Percentiles rank a stretch among this genome's conserved stretches.
phyloP scores from a whole-genome alignment of 2,329 filamentous ascomycete genomes.

The Paecilomyces fulvus region DNA sequence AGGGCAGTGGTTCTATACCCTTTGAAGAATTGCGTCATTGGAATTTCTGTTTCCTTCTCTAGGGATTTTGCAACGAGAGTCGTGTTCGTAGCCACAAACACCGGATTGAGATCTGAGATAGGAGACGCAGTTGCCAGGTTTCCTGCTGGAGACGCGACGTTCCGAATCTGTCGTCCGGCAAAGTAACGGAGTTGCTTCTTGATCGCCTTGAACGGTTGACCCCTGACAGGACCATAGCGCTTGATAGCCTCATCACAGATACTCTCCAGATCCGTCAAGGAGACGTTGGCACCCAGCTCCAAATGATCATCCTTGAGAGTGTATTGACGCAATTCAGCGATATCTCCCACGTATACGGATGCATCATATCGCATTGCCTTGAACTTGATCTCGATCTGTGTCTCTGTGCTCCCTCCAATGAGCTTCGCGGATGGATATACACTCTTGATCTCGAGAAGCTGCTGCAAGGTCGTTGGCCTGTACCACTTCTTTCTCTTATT shows the following conservation, averaged over 20 bases:
- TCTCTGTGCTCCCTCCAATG: conserved; percentile 93
- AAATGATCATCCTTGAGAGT: conserved; percentile 69
- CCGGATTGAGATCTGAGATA: conserved; percentile 92
- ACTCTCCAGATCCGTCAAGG: conserved; percentile 80
- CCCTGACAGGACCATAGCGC: conserved; percentile 61
- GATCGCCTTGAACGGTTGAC: conserved; percentile 82
- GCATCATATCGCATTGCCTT: conserved; percentile 85
- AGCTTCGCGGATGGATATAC: conserved; percentile 80
- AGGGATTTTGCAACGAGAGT: conserved; percentile 72
- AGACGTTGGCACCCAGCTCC: conserved; percentile 90
- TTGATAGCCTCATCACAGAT: conserved; percentile 72
- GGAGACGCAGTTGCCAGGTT: conserved; percentile 92
- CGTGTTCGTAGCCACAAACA: conserved; percentile 80
- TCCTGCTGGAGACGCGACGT: conserved; percentile 93
- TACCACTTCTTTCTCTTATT: conserved; percentile 96
- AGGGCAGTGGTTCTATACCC: conserved; percentile 82
- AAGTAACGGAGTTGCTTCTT: conserved; percentile 93
- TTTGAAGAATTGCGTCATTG: conserved; percentile 86
- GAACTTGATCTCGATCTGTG: conserved; percentile 97
- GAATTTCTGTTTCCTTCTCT: conserved; percentile 68
- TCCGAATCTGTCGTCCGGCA: conserved; percentile 88
- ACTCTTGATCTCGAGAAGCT: conserved; percentile 86
- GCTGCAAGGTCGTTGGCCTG: conserved; percentile 73
- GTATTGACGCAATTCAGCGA: conserved; percentile 78
- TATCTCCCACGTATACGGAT: conserved; percentile 89